Base-by-base conservation (phyloP, 306 rosid genomes). In the Casuarina cunninghamiana region DNA sequence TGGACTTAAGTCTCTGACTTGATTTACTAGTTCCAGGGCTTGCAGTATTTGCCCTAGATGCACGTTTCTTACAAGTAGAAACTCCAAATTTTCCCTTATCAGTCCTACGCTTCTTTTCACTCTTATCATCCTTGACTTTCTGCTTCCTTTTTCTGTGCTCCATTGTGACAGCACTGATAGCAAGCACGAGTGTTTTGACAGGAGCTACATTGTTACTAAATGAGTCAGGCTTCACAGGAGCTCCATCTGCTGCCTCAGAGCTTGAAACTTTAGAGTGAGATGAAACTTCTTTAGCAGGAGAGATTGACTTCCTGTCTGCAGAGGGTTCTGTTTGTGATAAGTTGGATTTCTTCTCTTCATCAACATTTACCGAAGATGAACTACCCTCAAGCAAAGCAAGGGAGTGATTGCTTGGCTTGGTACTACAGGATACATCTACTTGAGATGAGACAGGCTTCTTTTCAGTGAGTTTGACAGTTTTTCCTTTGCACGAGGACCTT, bases 401-500 rank as follows among this genome's bases (percentile, higher is more conserved):
- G 21, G 86, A 83, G 77, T 85, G 88, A 69, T 80, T 89, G 66
- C 73, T 73, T 69, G 78, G 83, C 85, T 90, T 88, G 76, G 74
- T 67, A 70, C 83, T 88, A 80, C 85, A 76, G 70, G 90, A 84
- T 79, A 81, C 82, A 76, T 86, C 97, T 66, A 72, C 69, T 72
- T 76, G 72, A 55, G 93, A 75, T 76, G 91, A 76, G 67, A 71
- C 54, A 6, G 83, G 76, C 79, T 88, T 86, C 85, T 83, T 82
- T 75, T 81, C 87, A 48, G 77, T 79, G 53, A 80, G 73, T 71
- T 88, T 92, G 72, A 78, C 53, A 69, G 74, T 74, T 82, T 91
- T 91, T 68, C 94, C 97, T 87, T 93, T 93, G 86, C 76, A 83
- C 57, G 94, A 86, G 69, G 98, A 91, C 84, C 96, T 96, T 84